Evolutionary conservation across 1,139 yeast genomes (phyloP).

Genomic region (Wickerhamomyces sp.): DNA sequence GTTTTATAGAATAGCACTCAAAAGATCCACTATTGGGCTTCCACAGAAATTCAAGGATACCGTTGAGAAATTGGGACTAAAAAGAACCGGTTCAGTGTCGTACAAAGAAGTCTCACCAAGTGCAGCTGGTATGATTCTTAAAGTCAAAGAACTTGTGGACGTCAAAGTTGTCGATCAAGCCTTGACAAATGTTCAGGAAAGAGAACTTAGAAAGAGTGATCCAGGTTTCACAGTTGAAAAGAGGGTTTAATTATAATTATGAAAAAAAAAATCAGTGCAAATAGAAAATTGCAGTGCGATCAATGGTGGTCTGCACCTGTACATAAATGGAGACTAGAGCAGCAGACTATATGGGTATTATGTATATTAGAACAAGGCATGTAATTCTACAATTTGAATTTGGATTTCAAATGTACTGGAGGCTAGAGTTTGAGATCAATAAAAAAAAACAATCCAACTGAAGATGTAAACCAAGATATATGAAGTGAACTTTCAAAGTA

Average conservation of each 20-base stretch:
- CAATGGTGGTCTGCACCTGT: no score
- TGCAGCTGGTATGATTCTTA: constrained; percentile 79
- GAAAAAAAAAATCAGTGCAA: constrained; percentile 2
- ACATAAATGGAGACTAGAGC: no score
- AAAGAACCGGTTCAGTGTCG: constrained; percentile 65
- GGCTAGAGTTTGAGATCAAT: no score
- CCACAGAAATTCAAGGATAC: constrained; percentile 66
- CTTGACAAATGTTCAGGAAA: constrained; percentile 45
- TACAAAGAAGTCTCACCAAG: constrained; percentile 73
- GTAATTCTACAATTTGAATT: no score
- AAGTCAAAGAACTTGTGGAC: constrained; percentile 82
- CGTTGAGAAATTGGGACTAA: constrained; percentile 69
- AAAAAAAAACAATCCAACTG: no score
- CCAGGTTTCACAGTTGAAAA: constrained; percentile 56
- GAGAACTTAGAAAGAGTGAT: constrained; percentile 51
- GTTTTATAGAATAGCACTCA: constrained; percentile 65
- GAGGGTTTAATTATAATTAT: constrained; percentile 2
- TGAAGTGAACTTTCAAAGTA: no score
- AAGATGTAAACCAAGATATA: no score
- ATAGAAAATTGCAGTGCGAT: no score
- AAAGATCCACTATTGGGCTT: constrained; percentile 79
- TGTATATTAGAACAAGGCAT: no score
- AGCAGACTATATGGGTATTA: no score
- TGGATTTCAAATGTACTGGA: no score
- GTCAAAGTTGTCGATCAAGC: constrained; percentile 66